Base-by-base conservation (phyloP, 768 basidiomycete species). In the Pisolithus sp. region DNA sequence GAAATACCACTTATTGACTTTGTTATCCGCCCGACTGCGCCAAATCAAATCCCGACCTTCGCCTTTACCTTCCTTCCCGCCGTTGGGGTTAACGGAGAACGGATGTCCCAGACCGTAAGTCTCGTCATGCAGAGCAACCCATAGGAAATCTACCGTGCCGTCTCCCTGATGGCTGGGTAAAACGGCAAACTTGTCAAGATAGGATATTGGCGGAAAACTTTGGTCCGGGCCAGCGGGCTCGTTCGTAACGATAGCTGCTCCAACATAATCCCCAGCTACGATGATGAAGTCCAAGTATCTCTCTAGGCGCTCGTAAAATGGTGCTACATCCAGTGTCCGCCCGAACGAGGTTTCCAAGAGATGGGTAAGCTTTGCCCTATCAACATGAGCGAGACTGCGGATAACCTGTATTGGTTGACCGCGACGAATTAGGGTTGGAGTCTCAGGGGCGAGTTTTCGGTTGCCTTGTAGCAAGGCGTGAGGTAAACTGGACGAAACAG, bases 1-100 rank as follows among this genome's bases (percentile, higher is more conserved):
- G 58, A 92, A 97, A 71, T 99, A 99, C 96, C 96, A 99, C 71
- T 93, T 95, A 72, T 99, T 99, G 51, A 98, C 83, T 0, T 93
- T 94, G 68, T 99, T 99, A 71, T 96, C 79, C 7, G 87, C 77
- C 50, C 96, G 79, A 65, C 85, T 89, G 43, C 96, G 82, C 96
- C 96, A 99, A 37, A 99, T 93, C 53, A 99, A 78, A 64, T 98
- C 96, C 41, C 83, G 76, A n/a, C 94, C 93, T 65, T 87, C 81
- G 24, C 95, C 94, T 52, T 80, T 76, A 30, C 95, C 96, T 49
- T 85, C 83, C 61, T 89, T 85, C 13, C 96, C 95, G 1, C 96
- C 89, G 53, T 95, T 95, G 28, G 93, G 89, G 67, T 99, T 99
- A 53, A 89, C 86, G 39, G 96, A 90, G 71, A 88, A 94, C 8